These are phyloP conservation scores for Pyrus bretschneideri DNA, from an alignment of 306 rosid species.

Conservation along the genomic window DNA sequence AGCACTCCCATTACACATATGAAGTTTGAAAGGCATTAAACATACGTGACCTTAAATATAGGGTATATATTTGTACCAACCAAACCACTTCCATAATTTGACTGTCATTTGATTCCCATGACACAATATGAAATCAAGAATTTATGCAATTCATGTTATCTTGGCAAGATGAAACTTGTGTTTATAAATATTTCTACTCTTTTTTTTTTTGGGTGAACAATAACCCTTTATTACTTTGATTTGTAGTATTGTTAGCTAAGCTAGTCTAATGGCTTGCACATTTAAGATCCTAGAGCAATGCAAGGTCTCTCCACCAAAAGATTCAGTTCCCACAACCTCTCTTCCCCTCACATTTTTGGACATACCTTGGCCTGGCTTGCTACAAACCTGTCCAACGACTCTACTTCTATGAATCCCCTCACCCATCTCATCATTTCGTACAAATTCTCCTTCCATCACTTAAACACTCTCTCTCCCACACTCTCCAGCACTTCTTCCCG, in stretches of 20 bases:
- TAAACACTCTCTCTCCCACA: constrained; percentile 29
- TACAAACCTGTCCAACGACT: constrained; percentile 9
- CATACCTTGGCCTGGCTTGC: constrained; percentile 4
- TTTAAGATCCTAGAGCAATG: constrained; percentile 1
- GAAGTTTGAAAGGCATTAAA: not conserved
- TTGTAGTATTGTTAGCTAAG: not conserved
- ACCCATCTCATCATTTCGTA: constrained; percentile 17
- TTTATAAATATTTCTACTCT: no score
- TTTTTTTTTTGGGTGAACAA: no score
- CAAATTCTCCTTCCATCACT: constrained; percentile 21
- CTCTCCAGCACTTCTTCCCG: constrained; percentile 34
- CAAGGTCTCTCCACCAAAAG: constrained; percentile 25
- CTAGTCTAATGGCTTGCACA: not conserved
- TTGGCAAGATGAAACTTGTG: not conserved
- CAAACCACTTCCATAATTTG: not conserved
- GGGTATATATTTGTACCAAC: not conserved
- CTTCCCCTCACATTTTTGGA: constrained; percentile 33
- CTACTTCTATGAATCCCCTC: constrained; percentile 26
- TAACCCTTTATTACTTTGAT: no score
- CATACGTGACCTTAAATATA: not conserved
- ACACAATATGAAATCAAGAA: not conserved
- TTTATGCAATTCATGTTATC: not conserved
- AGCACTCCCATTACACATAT: no score
- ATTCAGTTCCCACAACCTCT: constrained; percentile 23
- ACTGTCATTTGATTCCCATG: not conserved